These are phyloP conservation scores for Streptanthus diversifolius DNA, from an alignment of 345 rosid genomes.

Conservation along the genomic window DNA sequence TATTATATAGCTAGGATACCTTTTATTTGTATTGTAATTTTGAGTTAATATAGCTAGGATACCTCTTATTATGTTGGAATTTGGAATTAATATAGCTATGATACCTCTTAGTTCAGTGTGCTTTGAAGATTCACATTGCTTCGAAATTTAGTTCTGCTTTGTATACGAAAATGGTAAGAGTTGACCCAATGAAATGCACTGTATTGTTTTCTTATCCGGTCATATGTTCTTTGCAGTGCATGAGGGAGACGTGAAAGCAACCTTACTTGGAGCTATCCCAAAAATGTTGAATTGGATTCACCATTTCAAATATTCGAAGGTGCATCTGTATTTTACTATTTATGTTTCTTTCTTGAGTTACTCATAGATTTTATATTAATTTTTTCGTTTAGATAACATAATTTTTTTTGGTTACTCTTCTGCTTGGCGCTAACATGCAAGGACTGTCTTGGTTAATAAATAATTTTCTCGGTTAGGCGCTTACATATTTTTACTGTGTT, in stretches of 20 bases:
- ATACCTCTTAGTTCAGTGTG: not conserved
- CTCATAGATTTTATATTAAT: conserved; percentile 8
- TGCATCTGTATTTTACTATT: conserved; percentile 29
- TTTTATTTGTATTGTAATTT: not conserved
- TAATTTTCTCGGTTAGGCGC: not conserved
- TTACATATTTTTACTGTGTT: not conserved
- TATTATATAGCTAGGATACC: conserved; percentile 20
- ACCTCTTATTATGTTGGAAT: not conserved
- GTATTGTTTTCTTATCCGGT: conserved; percentile 12
- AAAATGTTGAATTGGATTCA: conserved; percentile 71
- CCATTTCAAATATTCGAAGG: conserved; percentile 66
- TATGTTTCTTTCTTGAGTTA: conserved; percentile 15
- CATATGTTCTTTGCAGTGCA: conserved; percentile 49
- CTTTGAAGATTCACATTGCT: conserved; percentile 1
- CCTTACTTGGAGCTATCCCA: conserved; percentile 66
- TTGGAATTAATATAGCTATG: not conserved
- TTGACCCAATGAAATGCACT: conserved; percentile 16
- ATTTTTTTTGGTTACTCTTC: not conserved
- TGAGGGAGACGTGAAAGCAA: conserved; percentile 66
- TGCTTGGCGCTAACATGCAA: too few species aligned
- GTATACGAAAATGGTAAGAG: not conserved
- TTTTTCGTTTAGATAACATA: not conserved
- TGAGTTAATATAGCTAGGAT: not conserved
- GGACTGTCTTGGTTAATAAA: not conserved
- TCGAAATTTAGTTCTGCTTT: not conserved